Evolutionary conservation across 306 rosid genomes (phyloP), one percentile per base, ranked within the genome.

Genomic region (Medicago ruthenica): DNA sequence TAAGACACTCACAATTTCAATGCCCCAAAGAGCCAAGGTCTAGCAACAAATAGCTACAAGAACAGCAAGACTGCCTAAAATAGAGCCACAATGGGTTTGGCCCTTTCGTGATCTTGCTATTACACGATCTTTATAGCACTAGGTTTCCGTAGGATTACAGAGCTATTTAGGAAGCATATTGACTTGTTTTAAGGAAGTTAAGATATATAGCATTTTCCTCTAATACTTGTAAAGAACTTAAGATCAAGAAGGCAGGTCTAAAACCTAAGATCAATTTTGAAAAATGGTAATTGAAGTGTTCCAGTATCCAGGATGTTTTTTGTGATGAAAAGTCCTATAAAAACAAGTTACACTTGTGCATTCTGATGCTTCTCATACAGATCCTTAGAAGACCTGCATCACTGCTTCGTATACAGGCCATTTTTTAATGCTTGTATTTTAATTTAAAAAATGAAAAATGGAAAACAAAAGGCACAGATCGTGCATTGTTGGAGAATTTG

Each of bases 241-340:
- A 54, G 24, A 21, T 54, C 18, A 54, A 17, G 24, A 53, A 7
- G 22, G 13, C 60, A 8, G 27, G 60, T 17, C 18, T 9, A 54
- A 54, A 54, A 27, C 47, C 17, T 51, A 21, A 40, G 31, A 78
- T 21, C 48, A 70, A 36, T 39, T 61, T 78, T 78, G 37, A 31
- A 45, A 69, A 57, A 66, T 44, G 64, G 18, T 21, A 15, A 48
- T 36, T 44, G 8, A 24, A 18, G 36, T 34, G 71, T 42, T 42
- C 5, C 5, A 42, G 15, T 42, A 42, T 53, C 24, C 59, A 8
- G 59, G 59, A 53, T 17, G 24, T 3, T 53, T 17, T 53, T 17
- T n/a, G 9, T 53, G 24, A 20, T 53, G 13, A 53, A 53, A 53
- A 1, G 18, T 53, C 59, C 24, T 17, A 27, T 5, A 17, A 17